A percentile compares a stretch with the other conserved stretches of the same genome.
phyloP scores from a whole-genome alignment of 441 rosid genomes.

The Codiaeum variegatum region DNA sequence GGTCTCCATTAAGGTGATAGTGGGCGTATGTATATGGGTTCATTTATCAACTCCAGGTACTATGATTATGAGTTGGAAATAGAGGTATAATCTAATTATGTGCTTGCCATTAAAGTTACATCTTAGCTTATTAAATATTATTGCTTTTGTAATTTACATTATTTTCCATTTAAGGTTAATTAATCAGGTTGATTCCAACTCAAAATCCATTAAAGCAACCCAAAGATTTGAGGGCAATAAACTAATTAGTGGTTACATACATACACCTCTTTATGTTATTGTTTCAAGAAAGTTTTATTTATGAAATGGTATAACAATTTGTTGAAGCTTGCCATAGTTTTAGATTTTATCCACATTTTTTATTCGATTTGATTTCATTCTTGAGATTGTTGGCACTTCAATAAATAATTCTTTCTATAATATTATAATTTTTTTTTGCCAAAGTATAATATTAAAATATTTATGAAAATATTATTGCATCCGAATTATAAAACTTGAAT shows the following conservation, averaged over 20 bases:
- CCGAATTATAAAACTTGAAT: too few relatives aligned
- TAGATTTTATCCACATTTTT: too few relatives aligned
- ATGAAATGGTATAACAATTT: not conserved
- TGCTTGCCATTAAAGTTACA: conserved; percentile 7
- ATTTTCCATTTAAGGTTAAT: not conserved
- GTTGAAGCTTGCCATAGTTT: too few relatives aligned
- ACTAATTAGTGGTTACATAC: conserved; percentile 4
- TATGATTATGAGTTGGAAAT: conserved; percentile 4
- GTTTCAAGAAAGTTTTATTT: not conserved
- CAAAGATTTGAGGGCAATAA: conserved; percentile 6
- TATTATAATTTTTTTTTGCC: too few relatives aligned
- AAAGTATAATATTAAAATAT: too few relatives aligned
- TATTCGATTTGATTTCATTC: too few relatives aligned
- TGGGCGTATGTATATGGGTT: not conserved
- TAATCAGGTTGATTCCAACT: conserved; percentile 11
- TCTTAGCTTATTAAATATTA: not conserved
- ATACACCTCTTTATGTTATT: not conserved
- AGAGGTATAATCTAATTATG: not conserved
- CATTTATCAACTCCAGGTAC: not conserved
- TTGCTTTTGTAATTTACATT: not conserved
- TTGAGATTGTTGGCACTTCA: too few relatives aligned
- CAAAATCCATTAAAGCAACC: conserved; percentile 15
- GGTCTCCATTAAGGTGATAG: conserved; percentile 8
- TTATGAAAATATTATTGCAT: not conserved
- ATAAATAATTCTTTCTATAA: too few relatives aligned